phyloP scores from a whole-genome alignment of 129 eudicot species.

The Glebionis coronaria region DNA sequence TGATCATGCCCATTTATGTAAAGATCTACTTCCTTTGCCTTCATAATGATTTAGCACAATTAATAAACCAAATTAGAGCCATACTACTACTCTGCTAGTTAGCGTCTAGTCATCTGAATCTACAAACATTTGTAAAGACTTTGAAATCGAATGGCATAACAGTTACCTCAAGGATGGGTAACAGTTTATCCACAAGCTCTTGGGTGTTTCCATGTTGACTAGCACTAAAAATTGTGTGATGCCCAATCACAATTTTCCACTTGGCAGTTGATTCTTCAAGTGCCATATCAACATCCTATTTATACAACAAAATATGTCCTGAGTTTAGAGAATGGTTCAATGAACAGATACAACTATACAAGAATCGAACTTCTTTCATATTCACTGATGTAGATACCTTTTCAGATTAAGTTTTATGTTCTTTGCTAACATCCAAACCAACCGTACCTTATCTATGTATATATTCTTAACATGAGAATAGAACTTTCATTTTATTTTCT shows the following conservation, averaged over 20 bases:
- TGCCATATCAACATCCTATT: constrained; percentile 64
- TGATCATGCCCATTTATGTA: constrained; percentile 94
- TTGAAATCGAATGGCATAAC: not conserved
- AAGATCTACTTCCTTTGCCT: constrained; percentile 75
- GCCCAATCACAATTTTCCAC: constrained; percentile 90
- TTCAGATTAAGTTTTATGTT: no score
- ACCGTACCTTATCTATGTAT: not conserved
- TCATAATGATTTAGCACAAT: constrained; percentile 15
- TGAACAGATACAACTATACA: not conserved
- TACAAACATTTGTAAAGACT: not conserved
- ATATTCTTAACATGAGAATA: no score
- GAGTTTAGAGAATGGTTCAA: not conserved
- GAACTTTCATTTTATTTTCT: not conserved
- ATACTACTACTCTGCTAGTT: not conserved
- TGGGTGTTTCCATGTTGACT: constrained; percentile 66
- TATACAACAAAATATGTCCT: not conserved
- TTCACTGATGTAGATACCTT: no score
- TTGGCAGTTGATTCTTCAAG: constrained; percentile 62
- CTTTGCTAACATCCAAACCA: no score
- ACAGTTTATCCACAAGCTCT: constrained; percentile 62
- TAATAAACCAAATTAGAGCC: not conserved
- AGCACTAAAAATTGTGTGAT: constrained; percentile 67
- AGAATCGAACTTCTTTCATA: not conserved
- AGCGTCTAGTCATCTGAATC: no score
- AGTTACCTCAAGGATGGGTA: constrained; percentile 70